Conservation (phyloP, 352 stramenopile genomes). For the Pythium sp. region DNA sequence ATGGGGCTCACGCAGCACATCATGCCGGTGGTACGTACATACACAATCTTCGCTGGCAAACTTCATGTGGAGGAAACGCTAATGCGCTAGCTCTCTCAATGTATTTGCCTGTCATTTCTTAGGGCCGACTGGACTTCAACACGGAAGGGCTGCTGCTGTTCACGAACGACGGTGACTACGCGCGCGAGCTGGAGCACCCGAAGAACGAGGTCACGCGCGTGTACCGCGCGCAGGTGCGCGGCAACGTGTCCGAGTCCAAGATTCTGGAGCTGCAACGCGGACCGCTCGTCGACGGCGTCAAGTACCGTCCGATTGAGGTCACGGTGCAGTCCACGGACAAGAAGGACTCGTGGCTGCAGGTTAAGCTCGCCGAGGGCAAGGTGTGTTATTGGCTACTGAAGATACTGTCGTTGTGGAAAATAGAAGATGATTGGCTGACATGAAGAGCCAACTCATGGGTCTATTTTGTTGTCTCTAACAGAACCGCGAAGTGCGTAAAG, state of each 20-base stretch:
- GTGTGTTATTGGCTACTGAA: constrained; percentile 22
- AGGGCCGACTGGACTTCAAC: constrained; percentile 91
- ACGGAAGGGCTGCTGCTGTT: constrained; percentile 91
- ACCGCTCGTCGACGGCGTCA: constrained; percentile 80
- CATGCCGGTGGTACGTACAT: constrained; percentile 78
- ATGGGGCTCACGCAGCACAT: constrained; percentile 85
- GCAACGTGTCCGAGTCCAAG: constrained; percentile 78
- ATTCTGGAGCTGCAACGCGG: constrained; percentile 70
- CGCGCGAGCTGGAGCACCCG: constrained; percentile 85
- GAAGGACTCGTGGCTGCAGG: constrained; percentile 88
- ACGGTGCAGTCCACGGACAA: constrained; percentile 77
- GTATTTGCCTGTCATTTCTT: neutral
- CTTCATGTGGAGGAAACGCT: neutral
- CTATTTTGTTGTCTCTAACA: constrained; percentile 20
- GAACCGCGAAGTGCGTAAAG: constrained; percentile 91
- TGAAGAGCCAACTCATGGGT: neutral
- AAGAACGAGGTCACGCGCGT: constrained; percentile 67
- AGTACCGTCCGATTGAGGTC: constrained; percentile 74
- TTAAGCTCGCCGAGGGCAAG: constrained; percentile 87
- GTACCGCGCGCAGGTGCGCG: constrained; percentile 85
- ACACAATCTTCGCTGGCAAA: neutral
- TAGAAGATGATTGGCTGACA: neutral
- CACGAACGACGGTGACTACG: constrained; percentile 91
- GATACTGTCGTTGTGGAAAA: neutral
- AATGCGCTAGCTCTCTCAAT: neutral